Conservation (phyloP, 164 flowering plant genomes). For the Akebia trifoliata region DNA sequence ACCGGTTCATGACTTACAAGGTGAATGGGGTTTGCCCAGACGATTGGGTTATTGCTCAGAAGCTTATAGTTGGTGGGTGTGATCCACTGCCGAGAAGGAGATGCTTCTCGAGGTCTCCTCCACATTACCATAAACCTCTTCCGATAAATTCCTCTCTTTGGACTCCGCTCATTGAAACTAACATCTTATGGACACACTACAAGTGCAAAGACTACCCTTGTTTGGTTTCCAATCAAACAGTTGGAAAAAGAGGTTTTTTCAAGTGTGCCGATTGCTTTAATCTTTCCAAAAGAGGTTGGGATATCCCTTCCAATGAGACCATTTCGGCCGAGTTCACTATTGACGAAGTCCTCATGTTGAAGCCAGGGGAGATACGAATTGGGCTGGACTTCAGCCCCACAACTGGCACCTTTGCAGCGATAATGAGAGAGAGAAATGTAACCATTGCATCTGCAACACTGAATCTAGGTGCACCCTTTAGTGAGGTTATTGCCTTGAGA, state of each 20-base stretch:
- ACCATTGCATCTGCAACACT: slow-evolving; percentile 35
- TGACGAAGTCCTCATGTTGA: slow-evolving; percentile 30
- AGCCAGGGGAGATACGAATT: slow-evolving; percentile 36
- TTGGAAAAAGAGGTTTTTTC: slow-evolving; percentile 32
- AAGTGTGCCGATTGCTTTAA: slow-evolving; percentile 40
- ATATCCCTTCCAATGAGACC: slow-evolving; percentile 17
- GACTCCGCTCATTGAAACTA: slow-evolving; percentile 26
- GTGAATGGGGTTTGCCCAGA: slow-evolving; percentile 30
- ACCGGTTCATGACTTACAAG: slow-evolving; percentile 33
- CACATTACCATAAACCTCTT: slow-evolving; percentile 25
- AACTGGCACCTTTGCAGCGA: slow-evolving; percentile 42
- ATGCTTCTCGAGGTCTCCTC: slow-evolving; percentile 38
- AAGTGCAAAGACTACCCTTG: slow-evolving; percentile 37
- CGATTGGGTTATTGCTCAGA: slow-evolving; percentile 35
- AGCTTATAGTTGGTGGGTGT: slow-evolving; percentile 32
- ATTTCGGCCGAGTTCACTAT: slow-evolving; percentile 32
- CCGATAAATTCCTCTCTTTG: slow-evolving; percentile 30
- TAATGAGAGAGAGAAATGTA: slow-evolving; percentile 37
- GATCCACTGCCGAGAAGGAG: slow-evolving; percentile 39
- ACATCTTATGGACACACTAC: slow-evolving; percentile 33
- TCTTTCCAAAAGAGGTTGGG: slow-evolving; percentile 27
- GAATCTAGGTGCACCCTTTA: slow-evolving; percentile 42
- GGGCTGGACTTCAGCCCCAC: slow-evolving; percentile 41
- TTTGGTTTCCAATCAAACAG: slow-evolving; percentile 24
- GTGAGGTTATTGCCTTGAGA: slow-evolving; percentile 35